Base-by-base conservation (phyloP, 345 rosid species). In the Hibiscus tridactylites region DNA sequence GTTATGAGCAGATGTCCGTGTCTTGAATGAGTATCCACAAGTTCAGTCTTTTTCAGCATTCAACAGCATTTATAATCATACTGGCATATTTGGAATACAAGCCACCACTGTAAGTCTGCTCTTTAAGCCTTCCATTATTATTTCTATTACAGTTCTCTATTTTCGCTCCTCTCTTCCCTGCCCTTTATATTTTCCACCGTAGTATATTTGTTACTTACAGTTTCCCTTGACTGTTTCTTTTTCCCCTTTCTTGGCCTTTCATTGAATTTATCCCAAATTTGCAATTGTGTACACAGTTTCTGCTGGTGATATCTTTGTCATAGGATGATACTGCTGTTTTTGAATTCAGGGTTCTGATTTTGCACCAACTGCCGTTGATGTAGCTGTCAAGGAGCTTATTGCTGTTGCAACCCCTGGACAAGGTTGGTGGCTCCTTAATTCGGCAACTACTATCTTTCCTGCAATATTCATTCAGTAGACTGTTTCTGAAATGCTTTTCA, bases 21-120 rank as follows among this genome's bases (percentile, higher is more conserved):
- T 89, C 61, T 81, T 95, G 81, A 90, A 90, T 69, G 78, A 87
- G 79, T 82, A 86, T 83, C 88, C 83, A 50, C 88, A 87, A 82
- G 81, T 89, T 73, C 92, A 92, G 15, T 82, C 90, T 1, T 90
- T 91, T 82, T 57, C 94, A 0, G 96, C 99, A 72, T 95, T 95
- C 84, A 86, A 75, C 86, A 89, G 85, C 79, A 84, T 95, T 78
- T 95, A 86, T 86, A 90, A 95, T 81, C 79, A 81, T 61, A 81
- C 86, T 33, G 87, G 89, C 70, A 37, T 95, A 74, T 92, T 95
- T 77, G 97, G 97, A 65, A 90, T 92, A 70, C 85, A 90, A 75
- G 94, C 86, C 57, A 83, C 85, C 65, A 84, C 89, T 9, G 97
- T 92, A 85, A 83, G 97, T 54, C 62, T 74, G 75, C 73, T 64